A percentile compares a stretch with the other conserved stretches of the same genome.
These are phyloP conservation scores for Akanthomyces muscarius DNA, from an alignment of 2,329 filamentous ascomycete genomes.

Conservation along the genomic window DNA sequence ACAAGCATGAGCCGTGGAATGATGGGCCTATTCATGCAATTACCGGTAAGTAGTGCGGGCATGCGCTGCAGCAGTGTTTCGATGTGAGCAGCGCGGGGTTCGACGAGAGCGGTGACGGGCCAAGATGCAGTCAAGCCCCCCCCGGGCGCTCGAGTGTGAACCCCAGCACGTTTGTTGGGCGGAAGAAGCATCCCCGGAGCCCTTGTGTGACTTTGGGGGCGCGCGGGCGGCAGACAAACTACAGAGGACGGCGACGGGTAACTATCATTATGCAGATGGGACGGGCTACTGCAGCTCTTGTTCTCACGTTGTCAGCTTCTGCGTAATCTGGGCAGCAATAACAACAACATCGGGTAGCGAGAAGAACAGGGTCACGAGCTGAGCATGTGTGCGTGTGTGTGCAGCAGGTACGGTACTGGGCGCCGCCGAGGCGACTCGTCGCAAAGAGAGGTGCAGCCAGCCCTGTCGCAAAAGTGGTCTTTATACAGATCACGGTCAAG, in stretches of 20 bases:
- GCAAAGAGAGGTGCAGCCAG: neutral
- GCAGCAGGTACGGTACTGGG: no score
- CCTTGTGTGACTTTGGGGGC: neutral
- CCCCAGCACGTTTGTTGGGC: neutral
- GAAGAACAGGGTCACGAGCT: neutral
- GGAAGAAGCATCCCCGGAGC: neutral
- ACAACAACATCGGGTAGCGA: constrained; percentile 4
- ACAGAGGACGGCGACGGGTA: no score
- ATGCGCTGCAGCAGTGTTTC: neutral
- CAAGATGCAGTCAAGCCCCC: neutral
- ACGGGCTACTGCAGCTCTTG: neutral
- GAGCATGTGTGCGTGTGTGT: neutral
- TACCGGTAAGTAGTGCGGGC: neutral
- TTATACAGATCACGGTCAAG: constrained; percentile 12
- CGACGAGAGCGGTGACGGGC: constrained; percentile 6
- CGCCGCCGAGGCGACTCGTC: constrained; percentile 1
- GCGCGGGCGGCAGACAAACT: neutral
- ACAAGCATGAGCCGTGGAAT: neutral
- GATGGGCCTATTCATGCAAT: neutral
- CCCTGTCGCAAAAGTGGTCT: constrained; percentile 13
- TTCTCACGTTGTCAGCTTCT: neutral
- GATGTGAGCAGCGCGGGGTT: neutral
- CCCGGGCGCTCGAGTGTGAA: neutral
- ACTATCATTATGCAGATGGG: no score
- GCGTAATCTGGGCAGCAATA: constrained; percentile 2